Evolutionary conservation across 2,329 filamentous ascomycete species (phyloP), one percentile per base, ranked within the genome.

Genomic region (Niveomyces coronatus): DNA sequence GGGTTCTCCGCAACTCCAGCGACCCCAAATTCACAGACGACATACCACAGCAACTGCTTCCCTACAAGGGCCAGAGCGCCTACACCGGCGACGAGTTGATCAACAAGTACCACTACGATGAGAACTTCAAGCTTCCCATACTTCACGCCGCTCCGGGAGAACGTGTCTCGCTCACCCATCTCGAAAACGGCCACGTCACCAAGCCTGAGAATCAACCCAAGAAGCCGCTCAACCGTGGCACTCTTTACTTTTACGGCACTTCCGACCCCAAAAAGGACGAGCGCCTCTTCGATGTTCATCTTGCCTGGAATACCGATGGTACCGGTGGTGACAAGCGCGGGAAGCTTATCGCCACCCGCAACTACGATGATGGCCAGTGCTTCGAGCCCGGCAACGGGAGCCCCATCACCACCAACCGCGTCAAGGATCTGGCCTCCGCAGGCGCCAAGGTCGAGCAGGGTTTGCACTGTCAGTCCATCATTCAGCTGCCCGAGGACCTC

Each of bases 351-450:
- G 76, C 81, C 1, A 82, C 76, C 1, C 79, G 85, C 49, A 78
- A 83, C 64, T 98, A 79, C 56, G 91, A 96, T 51, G 91, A 98
- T 51, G 83, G 82, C 18, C 82, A 85, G 52, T 98, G 91, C 66
- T 87, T 87, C 57, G 83, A 96, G 63, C 60, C 76, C 51, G n/a
- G n/a, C n/a, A 88, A 86, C 56, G 49, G 48, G n/a, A 64, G 65
- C 3, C 37, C 50, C 16, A 76, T 86, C 44, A 79, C 78, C 5
- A 50, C 54, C 11, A 49, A 69, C 40, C 82, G 87, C 41, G 70
- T 75, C 47, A 47, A 63, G 16, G 51, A 75, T 40, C 74, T 74
- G 47, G 66, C 71, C 2, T 65, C 70, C 45, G 55, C 65, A 3
- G 70, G 76, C 41, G 59, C 67, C 35, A 55, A 69, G 20, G 68